These are phyloP conservation scores for Schrenkiella parvula DNA, from an alignment of 345 rosid genomes.

Conservation along the genomic window DNA sequence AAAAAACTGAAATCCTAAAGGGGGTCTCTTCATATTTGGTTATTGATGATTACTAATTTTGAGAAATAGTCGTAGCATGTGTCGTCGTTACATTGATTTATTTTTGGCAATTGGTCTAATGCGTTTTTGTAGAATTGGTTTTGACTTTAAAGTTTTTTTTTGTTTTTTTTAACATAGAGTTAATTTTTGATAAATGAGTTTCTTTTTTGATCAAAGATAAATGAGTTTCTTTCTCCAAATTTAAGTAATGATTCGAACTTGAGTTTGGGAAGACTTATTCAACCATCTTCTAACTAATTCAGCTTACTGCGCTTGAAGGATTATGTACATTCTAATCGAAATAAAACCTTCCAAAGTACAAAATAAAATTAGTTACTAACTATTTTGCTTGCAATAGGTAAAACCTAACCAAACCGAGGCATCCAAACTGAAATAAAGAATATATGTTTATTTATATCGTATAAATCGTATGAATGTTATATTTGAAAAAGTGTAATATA, in stretches of 20 bases:
- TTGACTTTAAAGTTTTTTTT: neutral
- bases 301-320: neutral
- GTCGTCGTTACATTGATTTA: neutral
- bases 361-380: too few relatives aligned
- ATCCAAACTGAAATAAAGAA: too few relatives aligned
- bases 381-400: too few relatives aligned
- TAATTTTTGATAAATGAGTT: neutral
- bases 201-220: neutral
- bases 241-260: neutral
- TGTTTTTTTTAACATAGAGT: neutral
- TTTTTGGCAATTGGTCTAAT: neutral
- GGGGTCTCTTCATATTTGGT: neutral
- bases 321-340: too few relatives aligned
- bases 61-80: neutral
- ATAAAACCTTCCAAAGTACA: too few relatives aligned
- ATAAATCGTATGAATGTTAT: too few relatives aligned
- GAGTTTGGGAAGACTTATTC: neutral
- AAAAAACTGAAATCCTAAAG: neutral
- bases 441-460: too few relatives aligned
- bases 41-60: neutral
- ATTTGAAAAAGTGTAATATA: too few relatives aligned
- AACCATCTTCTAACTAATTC: slow-evolving; percentile 1
- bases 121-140: neutral
- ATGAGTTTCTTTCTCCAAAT: neutral
- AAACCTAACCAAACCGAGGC: too few relatives aligned